Evolutionary conservation across 345 rosid species (phyloP).

Genomic region (Populus nigra): DNA sequence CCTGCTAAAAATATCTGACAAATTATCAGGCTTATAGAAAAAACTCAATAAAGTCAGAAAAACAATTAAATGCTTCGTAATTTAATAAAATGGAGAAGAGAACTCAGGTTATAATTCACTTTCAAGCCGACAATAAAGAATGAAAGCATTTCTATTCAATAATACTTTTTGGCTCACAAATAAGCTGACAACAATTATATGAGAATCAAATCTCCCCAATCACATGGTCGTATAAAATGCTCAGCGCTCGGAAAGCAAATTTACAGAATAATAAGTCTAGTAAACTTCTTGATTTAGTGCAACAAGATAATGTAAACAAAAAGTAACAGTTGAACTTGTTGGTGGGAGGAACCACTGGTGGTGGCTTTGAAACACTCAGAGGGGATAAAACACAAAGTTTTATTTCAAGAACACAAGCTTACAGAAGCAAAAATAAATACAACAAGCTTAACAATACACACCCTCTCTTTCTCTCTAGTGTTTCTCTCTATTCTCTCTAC

Average conservation of each 20-base stretch:
- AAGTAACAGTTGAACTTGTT: slow-evolving; percentile 19
- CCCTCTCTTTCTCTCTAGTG: too few species aligned
- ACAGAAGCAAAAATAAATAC: too few species aligned
- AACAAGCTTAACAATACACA: too few species aligned
- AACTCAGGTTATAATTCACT: neutral
- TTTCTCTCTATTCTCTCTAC: too few species aligned
- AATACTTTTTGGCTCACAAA: neutral
- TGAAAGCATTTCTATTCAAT: neutral
- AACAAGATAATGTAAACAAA: neutral
- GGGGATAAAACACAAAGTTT: too few species aligned
- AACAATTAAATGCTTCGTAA: too few species aligned
- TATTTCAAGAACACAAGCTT: too few species aligned
- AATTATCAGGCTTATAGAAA: neutral
- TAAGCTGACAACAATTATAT: neutral
- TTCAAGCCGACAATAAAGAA: neutral
- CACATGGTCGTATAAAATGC: neutral
- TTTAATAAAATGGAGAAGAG: too few species aligned
- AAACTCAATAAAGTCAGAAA: neutral
- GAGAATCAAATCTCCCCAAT: neutral
- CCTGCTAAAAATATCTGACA: too few species aligned
- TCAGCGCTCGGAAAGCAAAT: neutral
- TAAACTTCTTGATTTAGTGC: neutral
- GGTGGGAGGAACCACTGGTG: too few species aligned
- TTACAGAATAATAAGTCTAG: neutral
- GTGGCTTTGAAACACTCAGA: too few species aligned